Evolutionary conservation across 2,329 filamentous ascomycete species (phyloP).

Genomic region (Colletotrichum brevisporum): DNA sequence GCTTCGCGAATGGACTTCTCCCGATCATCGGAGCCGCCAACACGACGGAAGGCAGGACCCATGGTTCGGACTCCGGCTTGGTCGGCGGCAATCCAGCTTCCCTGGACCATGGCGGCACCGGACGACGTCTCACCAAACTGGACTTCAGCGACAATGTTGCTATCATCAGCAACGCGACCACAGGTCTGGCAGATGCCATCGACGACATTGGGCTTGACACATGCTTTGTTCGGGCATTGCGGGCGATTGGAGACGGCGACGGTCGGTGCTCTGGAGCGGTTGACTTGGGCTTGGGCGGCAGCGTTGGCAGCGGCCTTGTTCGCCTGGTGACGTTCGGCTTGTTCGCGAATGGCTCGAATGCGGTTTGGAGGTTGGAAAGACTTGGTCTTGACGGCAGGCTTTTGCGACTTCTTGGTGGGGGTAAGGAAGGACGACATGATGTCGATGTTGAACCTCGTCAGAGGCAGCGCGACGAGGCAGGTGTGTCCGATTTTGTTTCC

Average conservation of each 20-base stretch:
- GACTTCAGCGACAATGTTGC: conserved; percentile 92
- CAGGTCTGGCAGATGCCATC: conserved; percentile 85
- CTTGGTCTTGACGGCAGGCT: conserved; percentile 51
- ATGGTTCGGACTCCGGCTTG: conserved; percentile 83
- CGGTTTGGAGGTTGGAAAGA: conserved; percentile 62
- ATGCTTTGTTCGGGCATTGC: conserved; percentile 72
- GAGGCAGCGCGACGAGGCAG: background rate
- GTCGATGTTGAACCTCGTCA: conserved; percentile 3
- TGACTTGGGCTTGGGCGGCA: conserved; percentile 36
- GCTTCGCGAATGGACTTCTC: conserved; percentile 73
- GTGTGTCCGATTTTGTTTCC: background rate
- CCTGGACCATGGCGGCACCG: conserved; percentile 91
- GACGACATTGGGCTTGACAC: conserved; percentile 72
- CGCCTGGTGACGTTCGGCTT: conserved; percentile 61
- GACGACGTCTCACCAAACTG: conserved; percentile 89
- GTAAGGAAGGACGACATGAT: conserved; percentile 65
- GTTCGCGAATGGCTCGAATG: conserved; percentile 66
- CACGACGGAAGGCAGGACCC: conserved; percentile 72
- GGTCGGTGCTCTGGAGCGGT: conserved; percentile 46
- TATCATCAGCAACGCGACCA: conserved; percentile 86
- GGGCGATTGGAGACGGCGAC: conserved; percentile 53
- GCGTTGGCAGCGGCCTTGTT: conserved; percentile 48
- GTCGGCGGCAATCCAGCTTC: conserved; percentile 87
- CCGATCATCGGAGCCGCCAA: conserved; percentile 70
- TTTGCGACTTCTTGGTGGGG: conserved; percentile 53